Evolutionary conservation across 2,329 filamentous ascomycete species (phyloP).

Genomic region (Paracorniculantispora psalliotae): DNA sequence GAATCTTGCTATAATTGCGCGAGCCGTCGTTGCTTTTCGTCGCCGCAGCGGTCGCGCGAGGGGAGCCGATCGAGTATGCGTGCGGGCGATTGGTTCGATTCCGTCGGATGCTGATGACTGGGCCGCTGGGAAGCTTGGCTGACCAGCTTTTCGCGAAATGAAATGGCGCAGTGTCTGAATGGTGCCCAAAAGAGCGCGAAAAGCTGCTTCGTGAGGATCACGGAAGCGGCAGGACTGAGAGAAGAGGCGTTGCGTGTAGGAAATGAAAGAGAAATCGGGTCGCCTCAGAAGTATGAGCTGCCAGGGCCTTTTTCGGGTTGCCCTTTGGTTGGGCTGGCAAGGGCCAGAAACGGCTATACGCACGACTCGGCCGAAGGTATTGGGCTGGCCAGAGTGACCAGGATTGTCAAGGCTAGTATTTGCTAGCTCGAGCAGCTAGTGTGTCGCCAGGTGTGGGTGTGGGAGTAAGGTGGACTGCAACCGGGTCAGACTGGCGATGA

Average conservation of each 20-base stretch:
- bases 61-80: background rate
- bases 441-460: background rate
- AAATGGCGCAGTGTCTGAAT: background rate
- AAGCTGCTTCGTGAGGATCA: background rate
- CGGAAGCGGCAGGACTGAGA: background rate
- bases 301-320: background rate
- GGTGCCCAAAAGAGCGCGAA: background rate
- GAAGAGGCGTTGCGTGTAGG: background rate
- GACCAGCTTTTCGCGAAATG: background rate
- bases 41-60: background rate
- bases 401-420: background rate
- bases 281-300: background rate
- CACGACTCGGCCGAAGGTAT: slow-evolving; percentile 10
- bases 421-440: slow-evolving; percentile 2
- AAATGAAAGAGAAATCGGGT: background rate
- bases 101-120: slow-evolving; percentile 7
- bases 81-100: slow-evolving; percentile 8
- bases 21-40: background rate
- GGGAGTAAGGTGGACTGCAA: background rate
- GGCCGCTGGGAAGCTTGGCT: background rate
- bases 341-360: slow-evolving; percentile 1
- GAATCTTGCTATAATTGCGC: background rate
- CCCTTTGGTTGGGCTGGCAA: slow-evolving; percentile 5
- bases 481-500: background rate
- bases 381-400: background rate